Conservation (phyloP, 345 rosid genomes). For the Corchorus capsularis region DNA sequence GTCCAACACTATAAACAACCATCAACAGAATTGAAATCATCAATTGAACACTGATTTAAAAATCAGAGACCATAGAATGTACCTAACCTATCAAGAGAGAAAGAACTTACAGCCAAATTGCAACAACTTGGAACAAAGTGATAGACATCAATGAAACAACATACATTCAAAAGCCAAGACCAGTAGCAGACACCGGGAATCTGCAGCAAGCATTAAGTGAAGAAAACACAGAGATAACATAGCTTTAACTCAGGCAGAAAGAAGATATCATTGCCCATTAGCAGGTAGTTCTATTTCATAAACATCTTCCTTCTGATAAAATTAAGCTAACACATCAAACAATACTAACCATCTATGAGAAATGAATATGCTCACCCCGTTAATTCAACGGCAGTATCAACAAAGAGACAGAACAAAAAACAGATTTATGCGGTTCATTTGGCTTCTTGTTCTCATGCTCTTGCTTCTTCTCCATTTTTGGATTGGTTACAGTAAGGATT, state of each 20-base stretch:
- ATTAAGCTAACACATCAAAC: not conserved
- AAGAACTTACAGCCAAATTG: slow-evolving; percentile 44
- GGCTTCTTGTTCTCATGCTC: no score
- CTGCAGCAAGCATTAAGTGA: slow-evolving; percentile 37
- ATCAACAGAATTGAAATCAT: not conserved
- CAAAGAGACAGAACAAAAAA: no score
- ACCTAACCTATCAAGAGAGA: not conserved
- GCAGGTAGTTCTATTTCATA: not conserved
- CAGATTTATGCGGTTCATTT: no score
- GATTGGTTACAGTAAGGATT: no score
- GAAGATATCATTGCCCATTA: not conserved
- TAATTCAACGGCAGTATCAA: no score
- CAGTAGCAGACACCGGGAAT: slow-evolving; percentile 92
- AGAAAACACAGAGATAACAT: slow-evolving; percentile 14
- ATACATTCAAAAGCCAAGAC: slow-evolving; percentile 88
- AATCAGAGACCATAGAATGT: not conserved
- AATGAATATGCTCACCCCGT: not conserved
- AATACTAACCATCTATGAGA: not conserved
- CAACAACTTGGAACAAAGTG: no score
- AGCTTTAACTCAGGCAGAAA: no score
- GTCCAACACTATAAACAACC: slow-evolving; percentile 62
- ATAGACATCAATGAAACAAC: slow-evolving; percentile 75
- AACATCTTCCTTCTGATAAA: not conserved
- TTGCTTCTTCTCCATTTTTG: no score
- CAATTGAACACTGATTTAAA: slow-evolving; percentile 8